Evolutionary conservation across 1,139 yeast species (phyloP).

Genomic region (Scheffersomyces illinoinensis): DNA sequence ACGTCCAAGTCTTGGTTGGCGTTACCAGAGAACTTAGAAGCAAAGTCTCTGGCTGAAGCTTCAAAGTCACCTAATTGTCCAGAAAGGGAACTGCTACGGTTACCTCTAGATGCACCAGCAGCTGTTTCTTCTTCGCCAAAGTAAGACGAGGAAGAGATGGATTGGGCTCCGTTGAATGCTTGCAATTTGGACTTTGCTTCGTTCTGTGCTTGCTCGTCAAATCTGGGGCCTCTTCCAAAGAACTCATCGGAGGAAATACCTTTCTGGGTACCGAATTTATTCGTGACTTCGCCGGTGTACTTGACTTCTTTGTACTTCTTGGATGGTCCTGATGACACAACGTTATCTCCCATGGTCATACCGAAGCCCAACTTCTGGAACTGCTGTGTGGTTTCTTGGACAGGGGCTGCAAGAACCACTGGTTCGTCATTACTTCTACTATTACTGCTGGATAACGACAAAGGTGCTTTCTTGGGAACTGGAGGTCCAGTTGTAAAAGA

Average conservation of each 20-base stretch:
- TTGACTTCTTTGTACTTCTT: constrained; percentile 50
- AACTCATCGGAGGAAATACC: constrained; percentile 94
- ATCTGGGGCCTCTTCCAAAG: constrained; percentile 82
- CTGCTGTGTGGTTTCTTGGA: constrained; percentile 64
- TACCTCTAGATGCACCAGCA: constrained; percentile 16
- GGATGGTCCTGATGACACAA: constrained; percentile 30
- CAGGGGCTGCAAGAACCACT: constrained; percentile 24
- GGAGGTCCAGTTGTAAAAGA: constrained; percentile 10
- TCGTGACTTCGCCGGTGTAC: constrained; percentile 71
- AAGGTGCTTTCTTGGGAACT: constrained; percentile 7
- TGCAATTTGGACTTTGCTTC: constrained; percentile 82
- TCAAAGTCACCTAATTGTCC: constrained; percentile 47
- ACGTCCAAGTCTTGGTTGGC: constrained; percentile 88
- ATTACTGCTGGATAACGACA: constrained; percentile 1
- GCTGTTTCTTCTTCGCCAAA: constrained; percentile 76
- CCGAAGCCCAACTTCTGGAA: constrained; percentile 85
- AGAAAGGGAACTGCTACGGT: constrained; percentile 3
- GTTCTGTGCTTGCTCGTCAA: constrained; percentile 72
- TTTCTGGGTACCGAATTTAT: constrained; percentile 84
- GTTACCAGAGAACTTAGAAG: constrained; percentile 65
- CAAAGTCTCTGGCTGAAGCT: constrained; percentile 64
- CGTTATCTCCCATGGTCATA: constrained; percentile 57
- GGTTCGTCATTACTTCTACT: constrained; percentile 17
- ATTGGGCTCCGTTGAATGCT: constrained; percentile 79
- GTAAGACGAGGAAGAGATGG: constrained; percentile 89